phyloP scores from a whole-genome alignment of 2,329 filamentous ascomycete species.

The Ambrosiella cleistominuta region DNA sequence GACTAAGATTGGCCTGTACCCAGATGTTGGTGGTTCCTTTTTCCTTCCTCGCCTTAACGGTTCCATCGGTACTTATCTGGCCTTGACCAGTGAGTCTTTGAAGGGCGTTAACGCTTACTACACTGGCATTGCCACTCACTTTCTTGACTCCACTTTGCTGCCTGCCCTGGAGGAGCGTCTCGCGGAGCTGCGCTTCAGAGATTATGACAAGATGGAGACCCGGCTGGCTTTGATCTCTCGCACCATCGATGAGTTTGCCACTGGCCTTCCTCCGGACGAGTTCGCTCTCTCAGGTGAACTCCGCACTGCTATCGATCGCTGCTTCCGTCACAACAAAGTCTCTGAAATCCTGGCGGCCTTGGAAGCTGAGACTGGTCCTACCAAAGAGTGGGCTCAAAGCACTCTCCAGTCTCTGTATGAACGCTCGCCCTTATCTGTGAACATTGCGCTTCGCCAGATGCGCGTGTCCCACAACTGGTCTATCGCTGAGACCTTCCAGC shows the following conservation, averaged over 20 bases:
- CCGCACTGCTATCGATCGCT: conserved; percentile 69
- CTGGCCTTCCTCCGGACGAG: conserved; percentile 63
- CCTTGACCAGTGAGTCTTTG: conserved; percentile 71
- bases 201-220: conserved; percentile 45
- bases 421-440: conserved; percentile 72
- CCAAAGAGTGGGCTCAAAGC: conserved; percentile 58
- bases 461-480: conserved; percentile 57
- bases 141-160: conserved; percentile 78
- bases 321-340: conserved; percentile 52
- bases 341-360: conserved; percentile 55
- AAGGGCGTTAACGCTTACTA: conserved; percentile 77
- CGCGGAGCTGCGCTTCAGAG: conserved; percentile 74
- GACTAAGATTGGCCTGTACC: conserved; percentile 96
- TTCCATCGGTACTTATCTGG: conserved; percentile 75
- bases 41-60: conserved; percentile 86
- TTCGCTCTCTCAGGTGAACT: conserved; percentile 46
- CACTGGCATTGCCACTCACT: conserved; percentile 85
- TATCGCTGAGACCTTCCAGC: conserved; percentile 69
- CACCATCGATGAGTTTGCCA: conserved; percentile 83
- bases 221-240: conserved; percentile 60
- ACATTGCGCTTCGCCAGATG: conserved; percentile 73
- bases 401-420: conserved; percentile 58
- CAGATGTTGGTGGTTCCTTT: conserved; percentile 91
- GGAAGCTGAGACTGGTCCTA: conserved; percentile 27
- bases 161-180: conserved; percentile 67